phyloP scores from a whole-genome alignment of 2,329 filamentous ascomycete genomes.

The Verticillium isaacii region DNA sequence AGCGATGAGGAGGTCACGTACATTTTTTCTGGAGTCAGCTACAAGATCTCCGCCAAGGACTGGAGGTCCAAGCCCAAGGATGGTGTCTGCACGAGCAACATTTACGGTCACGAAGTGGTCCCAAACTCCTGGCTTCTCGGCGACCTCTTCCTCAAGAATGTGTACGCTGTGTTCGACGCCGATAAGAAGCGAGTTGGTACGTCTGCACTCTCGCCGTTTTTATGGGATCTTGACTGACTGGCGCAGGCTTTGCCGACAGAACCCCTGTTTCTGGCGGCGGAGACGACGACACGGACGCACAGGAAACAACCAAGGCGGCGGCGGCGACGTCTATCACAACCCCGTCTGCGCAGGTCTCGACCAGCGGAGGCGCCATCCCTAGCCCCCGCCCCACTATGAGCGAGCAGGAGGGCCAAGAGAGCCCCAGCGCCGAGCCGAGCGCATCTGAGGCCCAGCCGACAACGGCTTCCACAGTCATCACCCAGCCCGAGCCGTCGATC shows the following conservation, averaged over 20 bases:
- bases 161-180: slow-evolving; percentile 80
- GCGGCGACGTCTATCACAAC: not conserved
- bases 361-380: not conserved
- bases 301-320: not conserved
- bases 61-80: slow-evolving; percentile 53
- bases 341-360: not conserved
- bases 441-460: not conserved
- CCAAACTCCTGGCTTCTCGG: slow-evolving; percentile 72
- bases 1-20: slow-evolving; percentile 57
- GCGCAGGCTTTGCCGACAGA: slow-evolving; percentile 1
- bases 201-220: slow-evolving; percentile 12
- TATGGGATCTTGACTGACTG: slow-evolving; percentile 50
- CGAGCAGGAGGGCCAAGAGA: not conserved
- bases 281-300: not conserved
- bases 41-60: slow-evolving; percentile 63
- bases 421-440: not conserved
- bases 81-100: slow-evolving; percentile 63
- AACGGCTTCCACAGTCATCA: not conserved
- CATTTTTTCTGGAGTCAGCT: slow-evolving; percentile 63
- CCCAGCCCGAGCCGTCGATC: not conserved
- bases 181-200: slow-evolving; percentile 61
- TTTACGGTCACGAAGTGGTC: slow-evolving; percentile 68
- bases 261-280: not conserved
- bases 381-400: not conserved
- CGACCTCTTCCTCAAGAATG: slow-evolving; percentile 83